phyloP scores from a whole-genome alignment of 2,329 filamentous ascomycete species.

The Trichothecium sympodiale region DNA sequence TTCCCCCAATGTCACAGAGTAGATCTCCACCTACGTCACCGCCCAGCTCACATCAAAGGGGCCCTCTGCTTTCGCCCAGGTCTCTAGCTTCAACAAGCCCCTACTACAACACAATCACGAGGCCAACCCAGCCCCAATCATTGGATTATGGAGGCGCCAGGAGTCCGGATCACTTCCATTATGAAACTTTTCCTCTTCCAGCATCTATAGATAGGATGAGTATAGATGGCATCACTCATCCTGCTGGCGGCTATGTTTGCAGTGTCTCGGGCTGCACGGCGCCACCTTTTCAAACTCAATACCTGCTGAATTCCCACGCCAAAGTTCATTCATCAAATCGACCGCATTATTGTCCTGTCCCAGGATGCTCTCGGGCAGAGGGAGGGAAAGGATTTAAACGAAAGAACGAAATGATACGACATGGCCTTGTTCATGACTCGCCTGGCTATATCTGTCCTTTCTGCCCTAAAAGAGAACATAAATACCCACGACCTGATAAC shows the following conservation, averaged over 20 bases:
- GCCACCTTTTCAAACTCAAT: slow-evolving; percentile 64
- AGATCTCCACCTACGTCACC: slow-evolving; percentile 38
- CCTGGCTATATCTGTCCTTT: slow-evolving; percentile 96
- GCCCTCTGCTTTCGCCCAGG: slow-evolving; percentile 32
- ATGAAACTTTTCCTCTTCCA: slow-evolving; percentile 30
- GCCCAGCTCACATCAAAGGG: slow-evolving; percentile 27
- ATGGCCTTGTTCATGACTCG: slow-evolving; percentile 83
- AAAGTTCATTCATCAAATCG: slow-evolving; percentile 57
- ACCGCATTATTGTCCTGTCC: slow-evolving; percentile 55
- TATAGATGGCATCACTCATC: slow-evolving; percentile 45
- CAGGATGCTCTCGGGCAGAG: slow-evolving; percentile 50
- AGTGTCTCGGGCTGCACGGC: slow-evolving; percentile 54
- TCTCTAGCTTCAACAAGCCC: slow-evolving; percentile 26
- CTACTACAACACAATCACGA: slow-evolving; percentile 21
- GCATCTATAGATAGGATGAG: slow-evolving; percentile 40
- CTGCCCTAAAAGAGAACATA: slow-evolving; percentile 86
- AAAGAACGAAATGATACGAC: slow-evolving; percentile 63
- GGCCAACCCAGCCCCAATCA: slow-evolving; percentile 21
- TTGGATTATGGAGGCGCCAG: slow-evolving; percentile 32
- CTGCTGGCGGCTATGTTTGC: slow-evolving; percentile 46
- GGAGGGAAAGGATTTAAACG: slow-evolving; percentile 59
- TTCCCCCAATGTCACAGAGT: slow-evolving; percentile 16
- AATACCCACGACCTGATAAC: slow-evolving; percentile 91
- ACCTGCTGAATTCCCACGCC: slow-evolving; percentile 68
- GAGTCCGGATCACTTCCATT: slow-evolving; percentile 32